Conservation (phyloP, 768 basidiomycete species). For the Boletellus emodensis region DNA sequence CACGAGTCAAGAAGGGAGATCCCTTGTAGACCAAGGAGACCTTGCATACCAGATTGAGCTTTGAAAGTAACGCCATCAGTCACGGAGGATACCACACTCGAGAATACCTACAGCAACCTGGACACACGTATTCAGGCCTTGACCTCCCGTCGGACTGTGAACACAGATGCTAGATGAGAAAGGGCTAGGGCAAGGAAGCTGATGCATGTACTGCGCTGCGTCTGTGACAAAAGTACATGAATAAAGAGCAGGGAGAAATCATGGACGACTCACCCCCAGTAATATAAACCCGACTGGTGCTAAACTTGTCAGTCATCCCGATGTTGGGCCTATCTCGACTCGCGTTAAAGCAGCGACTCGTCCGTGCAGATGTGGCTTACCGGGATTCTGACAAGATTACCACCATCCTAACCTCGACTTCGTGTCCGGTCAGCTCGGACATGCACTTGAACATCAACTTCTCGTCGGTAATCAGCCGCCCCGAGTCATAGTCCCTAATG, state of each 20-base stretch:
- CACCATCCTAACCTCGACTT: constrained; percentile 32
- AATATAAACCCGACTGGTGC: too few relatives aligned
- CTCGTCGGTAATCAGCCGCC: constrained; percentile 12
- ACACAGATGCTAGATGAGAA: constrained; percentile 4
- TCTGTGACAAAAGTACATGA: constrained; percentile 47
- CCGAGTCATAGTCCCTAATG: too few relatives aligned
- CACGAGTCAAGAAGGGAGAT: constrained; percentile 44
- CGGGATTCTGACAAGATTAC: constrained; percentile 25
- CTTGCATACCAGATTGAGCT: constrained; percentile 47
- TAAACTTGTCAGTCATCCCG: constrained; percentile 43
- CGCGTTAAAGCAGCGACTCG: not conserved
- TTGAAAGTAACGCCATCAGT: not conserved
- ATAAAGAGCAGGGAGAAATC: constrained; percentile 16
- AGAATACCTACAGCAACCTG: constrained; percentile 35
- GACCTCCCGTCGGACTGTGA: constrained; percentile 23
- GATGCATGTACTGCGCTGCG: constrained; percentile 37
- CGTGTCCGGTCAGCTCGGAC: constrained; percentile 23
- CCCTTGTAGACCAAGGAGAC: constrained; percentile 39
- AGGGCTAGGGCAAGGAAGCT: not conserved
- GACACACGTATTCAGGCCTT: constrained; percentile 36
- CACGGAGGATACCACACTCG: not conserved
- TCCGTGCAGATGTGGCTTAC: constrained; percentile 17
- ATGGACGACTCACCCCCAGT: not conserved
- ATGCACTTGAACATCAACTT: constrained; percentile 30
- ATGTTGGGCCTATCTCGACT: constrained; percentile 39